Evolutionary conservation across 495 filamentous ascomycete genomes (phyloP).

Genomic region (Daldinia vernicosa): DNA sequence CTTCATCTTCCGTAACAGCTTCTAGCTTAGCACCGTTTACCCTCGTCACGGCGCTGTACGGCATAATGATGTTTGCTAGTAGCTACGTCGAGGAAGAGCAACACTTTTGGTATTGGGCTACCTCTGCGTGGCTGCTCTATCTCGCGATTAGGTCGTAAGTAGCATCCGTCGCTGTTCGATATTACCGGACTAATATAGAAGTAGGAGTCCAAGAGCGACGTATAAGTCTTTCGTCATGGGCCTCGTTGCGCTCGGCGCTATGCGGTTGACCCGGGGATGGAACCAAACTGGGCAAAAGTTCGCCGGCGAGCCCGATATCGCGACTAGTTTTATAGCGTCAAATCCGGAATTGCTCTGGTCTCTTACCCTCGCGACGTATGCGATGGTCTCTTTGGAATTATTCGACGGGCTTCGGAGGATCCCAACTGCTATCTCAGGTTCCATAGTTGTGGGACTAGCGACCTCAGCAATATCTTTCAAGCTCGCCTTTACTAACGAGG

Average conservation of each 20-base stretch:
- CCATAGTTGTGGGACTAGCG: constrained; percentile 50
- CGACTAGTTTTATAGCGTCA: constrained; percentile 68
- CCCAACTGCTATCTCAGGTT: constrained; percentile 41
- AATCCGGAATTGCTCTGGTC: constrained; percentile 75
- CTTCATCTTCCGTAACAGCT: constrained; percentile 19
- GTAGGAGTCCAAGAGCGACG: constrained; percentile 23
- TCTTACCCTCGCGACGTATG: constrained; percentile 76
- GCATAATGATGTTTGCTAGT: constrained; percentile 94
- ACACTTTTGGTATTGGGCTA: constrained; percentile 96
- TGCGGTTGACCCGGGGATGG: constrained; percentile 79
- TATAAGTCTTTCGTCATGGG: constrained; percentile 15
- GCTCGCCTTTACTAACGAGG: constrained; percentile 78
- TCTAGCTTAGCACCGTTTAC: constrained; percentile 42
- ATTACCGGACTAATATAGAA: constrained; percentile 19
- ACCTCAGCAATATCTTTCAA: constrained; percentile 81
- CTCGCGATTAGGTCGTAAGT: constrained; percentile 62
- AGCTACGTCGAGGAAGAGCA: constrained; percentile 99
- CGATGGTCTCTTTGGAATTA: constrained; percentile 50
- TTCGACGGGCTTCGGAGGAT: constrained; percentile 49
- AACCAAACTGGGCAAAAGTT: constrained; percentile 98
- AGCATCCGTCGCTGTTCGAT: neutral
- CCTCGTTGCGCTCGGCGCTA: constrained; percentile 52
- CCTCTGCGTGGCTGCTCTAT: constrained; percentile 77
- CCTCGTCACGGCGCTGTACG: constrained; percentile 67
- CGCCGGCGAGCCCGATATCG: constrained; percentile 86